Conservation (phyloP, 768 basidiomycete genomes). For the Naganishia randhawae region DNA sequence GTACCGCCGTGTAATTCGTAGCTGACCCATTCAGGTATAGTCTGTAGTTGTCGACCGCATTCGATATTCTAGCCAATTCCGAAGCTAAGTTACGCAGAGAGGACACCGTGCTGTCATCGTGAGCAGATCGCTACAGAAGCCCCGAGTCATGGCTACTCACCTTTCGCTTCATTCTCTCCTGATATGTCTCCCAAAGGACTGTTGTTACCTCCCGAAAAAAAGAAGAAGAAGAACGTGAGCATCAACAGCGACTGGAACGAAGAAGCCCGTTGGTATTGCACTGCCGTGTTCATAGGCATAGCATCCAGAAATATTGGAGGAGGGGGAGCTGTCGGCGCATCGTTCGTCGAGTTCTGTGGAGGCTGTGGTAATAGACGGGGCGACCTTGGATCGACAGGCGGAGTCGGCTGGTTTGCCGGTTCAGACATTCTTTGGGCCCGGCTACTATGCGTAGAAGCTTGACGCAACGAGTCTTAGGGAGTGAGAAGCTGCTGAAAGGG, state of each 20-base stretch:
- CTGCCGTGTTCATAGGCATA: neutral
- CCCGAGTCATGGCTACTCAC: neutral
- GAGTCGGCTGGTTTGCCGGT: neutral
- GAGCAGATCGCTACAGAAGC: neutral
- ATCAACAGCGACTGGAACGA: slow-evolving; percentile 45
- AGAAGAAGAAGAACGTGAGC: slow-evolving; percentile 49
- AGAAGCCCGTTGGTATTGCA: slow-evolving; percentile 31
- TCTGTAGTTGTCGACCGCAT: slow-evolving; percentile 15
- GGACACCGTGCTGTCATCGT: neutral
- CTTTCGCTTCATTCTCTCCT: slow-evolving; percentile 34
- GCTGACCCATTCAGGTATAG: slow-evolving; percentile 24
- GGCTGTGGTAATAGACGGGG: neutral
- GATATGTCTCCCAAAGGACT: slow-evolving; percentile 21
- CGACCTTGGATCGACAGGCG: slow-evolving; percentile 3
- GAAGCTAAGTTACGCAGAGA: neutral
- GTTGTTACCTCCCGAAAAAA: slow-evolving; percentile 44
- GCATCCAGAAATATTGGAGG: slow-evolving; percentile 24
- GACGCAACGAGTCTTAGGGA: too few species aligned
- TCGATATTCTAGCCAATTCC: slow-evolving; percentile 7
- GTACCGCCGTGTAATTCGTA: slow-evolving; percentile 26
- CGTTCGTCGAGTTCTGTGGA: neutral
- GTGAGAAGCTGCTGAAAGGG: too few species aligned
- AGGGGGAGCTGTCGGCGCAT: slow-evolving; percentile 14
- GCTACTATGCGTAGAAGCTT: too few species aligned
- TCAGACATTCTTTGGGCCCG: slow-evolving; percentile 16